Conservation (phyloP, 371 early-diverging fungal genomes). For the Conidiobolus coronatus region DNA sequence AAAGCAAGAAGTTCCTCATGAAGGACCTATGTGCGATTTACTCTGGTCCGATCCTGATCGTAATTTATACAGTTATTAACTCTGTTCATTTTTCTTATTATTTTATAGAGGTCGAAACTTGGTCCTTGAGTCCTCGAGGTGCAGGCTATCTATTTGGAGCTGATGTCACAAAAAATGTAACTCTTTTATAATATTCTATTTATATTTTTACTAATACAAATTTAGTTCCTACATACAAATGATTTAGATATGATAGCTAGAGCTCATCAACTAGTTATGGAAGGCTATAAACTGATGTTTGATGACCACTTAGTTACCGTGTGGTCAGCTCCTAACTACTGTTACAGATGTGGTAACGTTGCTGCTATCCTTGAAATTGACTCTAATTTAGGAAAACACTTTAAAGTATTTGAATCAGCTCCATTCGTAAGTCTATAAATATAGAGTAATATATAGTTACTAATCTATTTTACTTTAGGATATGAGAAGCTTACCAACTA, state of each 20-base stretch:
- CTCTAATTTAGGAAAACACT: constrained; percentile 60
- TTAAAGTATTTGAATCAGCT: constrained; percentile 39
- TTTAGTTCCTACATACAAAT: constrained; percentile 72
- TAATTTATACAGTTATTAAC: constrained; percentile 8
- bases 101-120: constrained; percentile 52
- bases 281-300: constrained; percentile 92
- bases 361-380: constrained; percentile 96
- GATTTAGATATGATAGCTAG: constrained; percentile 84
- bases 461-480: neutral
- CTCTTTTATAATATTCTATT: constrained; percentile 4
- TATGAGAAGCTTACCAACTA: neutral
- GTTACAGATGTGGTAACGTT: constrained; percentile 97
- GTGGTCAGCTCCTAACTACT: constrained; percentile 99
- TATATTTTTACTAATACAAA: neutral
- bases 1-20: constrained; percentile 96
- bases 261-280: constrained; percentile 98
- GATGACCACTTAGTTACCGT: constrained; percentile 93
- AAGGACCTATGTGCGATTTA: constrained; percentile 97
- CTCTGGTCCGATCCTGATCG: constrained; percentile 99
- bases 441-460: neutral
- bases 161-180: constrained; percentile 60
- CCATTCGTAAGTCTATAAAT: constrained; percentile 1
- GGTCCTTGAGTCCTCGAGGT: constrained; percentile 95
- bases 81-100: neutral
- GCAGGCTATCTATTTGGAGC: constrained; percentile 97